These are phyloP conservation scores for Lactuca sativa DNA, from an alignment of 129 eudicot genomes.

Conservation along the genomic window DNA sequence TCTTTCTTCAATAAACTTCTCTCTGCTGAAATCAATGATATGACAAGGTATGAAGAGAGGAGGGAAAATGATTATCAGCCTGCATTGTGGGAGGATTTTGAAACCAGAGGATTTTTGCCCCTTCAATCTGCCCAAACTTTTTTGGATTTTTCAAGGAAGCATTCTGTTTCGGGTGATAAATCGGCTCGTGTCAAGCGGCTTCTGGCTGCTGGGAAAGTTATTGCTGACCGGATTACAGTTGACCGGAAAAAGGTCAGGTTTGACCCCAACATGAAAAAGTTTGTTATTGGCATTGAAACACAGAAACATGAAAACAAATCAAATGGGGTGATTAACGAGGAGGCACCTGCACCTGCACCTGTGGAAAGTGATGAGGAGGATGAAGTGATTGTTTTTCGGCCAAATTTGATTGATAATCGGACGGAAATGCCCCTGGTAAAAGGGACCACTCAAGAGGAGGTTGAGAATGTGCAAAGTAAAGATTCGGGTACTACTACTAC, in stretches of 20 bases:
- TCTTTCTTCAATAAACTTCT: conserved; percentile 49
- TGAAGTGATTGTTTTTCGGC: conserved; percentile 65
- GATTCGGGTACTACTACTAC: conserved; percentile 4
- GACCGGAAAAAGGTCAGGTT: conserved; percentile 44
- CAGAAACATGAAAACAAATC: conserved; percentile 26
- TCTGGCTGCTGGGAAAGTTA: conserved; percentile 53
- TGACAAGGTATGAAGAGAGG: conserved; percentile 59
- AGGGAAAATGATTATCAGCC: conserved; percentile 44
- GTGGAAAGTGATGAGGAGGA: conserved; percentile 59
- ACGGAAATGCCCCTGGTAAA: conserved; percentile 26
- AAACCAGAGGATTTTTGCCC: conserved; percentile 63
- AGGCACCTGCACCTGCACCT: conserved; percentile 1
- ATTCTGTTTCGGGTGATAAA: conserved; percentile 49
- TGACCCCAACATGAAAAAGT: conserved; percentile 38
- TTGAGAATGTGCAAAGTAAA: conserved; percentile 27
- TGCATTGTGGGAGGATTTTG: conserved; percentile 73
- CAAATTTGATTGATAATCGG: conserved; percentile 47
- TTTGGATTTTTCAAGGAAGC: conserved; percentile 61
- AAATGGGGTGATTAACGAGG: conserved; percentile 17
- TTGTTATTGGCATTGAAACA: conserved; percentile 47
- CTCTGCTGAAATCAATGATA: conserved; percentile 37
- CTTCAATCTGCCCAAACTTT: conserved; percentile 54
- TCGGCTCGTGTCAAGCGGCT: conserved; percentile 50
- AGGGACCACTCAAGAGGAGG: conserved; percentile 23
- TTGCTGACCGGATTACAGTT: conserved; percentile 42